Evolutionary conservation across 2,329 filamentous ascomycete genomes (phyloP), one percentile per base, ranked within the genome.

Genomic region (Capronia epimyces): DNA sequence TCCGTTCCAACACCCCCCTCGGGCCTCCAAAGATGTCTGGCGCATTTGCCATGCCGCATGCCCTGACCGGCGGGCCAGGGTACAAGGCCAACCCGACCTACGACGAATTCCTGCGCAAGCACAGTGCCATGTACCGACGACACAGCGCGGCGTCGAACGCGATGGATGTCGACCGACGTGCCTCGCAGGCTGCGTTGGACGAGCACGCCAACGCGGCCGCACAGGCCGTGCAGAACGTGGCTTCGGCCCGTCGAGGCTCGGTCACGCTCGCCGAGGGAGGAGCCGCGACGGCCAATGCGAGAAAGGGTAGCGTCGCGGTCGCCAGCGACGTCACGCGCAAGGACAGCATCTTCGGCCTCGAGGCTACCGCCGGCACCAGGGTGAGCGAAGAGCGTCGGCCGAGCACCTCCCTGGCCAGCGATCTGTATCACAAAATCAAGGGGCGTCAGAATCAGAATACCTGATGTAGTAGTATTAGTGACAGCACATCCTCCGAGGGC

Each of bases 51-150:
- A 61, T 60, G 59, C 59, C 59, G 7, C 59, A 58, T 43, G 40
- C 47, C 48, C 56, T 61, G 5, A 60, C 59, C 7, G 59, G 59
- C 27, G 59, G 59, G 20, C 46, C 59, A 2, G 59, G 59, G 12
- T 61, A 61, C 59, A 60, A 61, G 46, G 59, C 59, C n/a, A 61
- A 58, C 46, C 39, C 46, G 6, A 51, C 57, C 12, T 59, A 57
- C 44, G 59, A 61, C 52, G 57, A 61, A 40, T 61, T 58, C 43
- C 56, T 61, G 18, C 59, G 59, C 45, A 49, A 52, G 31, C 57
- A 61, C 50, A 57, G 52, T 32, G 53, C 47, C 2, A 57, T 61
- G 39, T 61, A 61, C 52, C 57, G 59, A 29, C 57, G 57, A 5
- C 57, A 61, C 53, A 60, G 57, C 46, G 59, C 59, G 6, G 57